Base-by-base conservation (phyloP, 768 basidiomycete species). In the Symmetrospora coprosmae region DNA sequence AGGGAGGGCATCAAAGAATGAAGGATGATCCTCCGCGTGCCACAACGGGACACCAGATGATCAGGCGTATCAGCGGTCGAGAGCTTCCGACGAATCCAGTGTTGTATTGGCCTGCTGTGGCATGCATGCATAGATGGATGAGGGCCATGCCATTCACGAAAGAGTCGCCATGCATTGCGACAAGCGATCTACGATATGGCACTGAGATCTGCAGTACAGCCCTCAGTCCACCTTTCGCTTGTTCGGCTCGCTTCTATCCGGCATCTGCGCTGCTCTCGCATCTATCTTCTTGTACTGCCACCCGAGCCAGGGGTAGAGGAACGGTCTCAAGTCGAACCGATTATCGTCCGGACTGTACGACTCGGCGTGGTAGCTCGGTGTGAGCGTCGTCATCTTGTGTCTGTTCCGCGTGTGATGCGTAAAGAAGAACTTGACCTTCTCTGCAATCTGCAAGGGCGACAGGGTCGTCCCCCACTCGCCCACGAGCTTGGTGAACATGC, bases 381-480 rank as follows among this genome's bases (percentile, higher is more conserved):
- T 94, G 63, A 94, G 70, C 0, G 88, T 92, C 25, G 90, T 92
- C 90, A 99, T 97, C 80, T 99, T 99, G 75, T 97, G 94, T 45
- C 68, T 60, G 72, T 99, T 99, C 52, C 91, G 78, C 0, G 94
- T 94, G 67, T 99, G 82, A 71, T 94, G 89, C 67, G 90, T 92
- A 76, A 87, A 97, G 77, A 99, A 99, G 37, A 82, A 74, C 72
- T 99, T 97, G 68, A 99, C 94, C 76, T 96, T 97, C 66, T 87
- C 84, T 16, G 91, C 94, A 60, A 97, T 89, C 90, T 90, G 64
- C 4, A 74, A 63, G 4, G 92, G 94, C 14, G 87, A 89, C 62
- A 96, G 72, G 67, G 80, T 77, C 4, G 79, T 78, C 0, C 90
- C 89, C 94, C 94, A 97, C 71, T 94, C 86, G 66, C 88, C 85